Conservation (phyloP, 441 rosid genomes). For the Corymbia citriodora region DNA sequence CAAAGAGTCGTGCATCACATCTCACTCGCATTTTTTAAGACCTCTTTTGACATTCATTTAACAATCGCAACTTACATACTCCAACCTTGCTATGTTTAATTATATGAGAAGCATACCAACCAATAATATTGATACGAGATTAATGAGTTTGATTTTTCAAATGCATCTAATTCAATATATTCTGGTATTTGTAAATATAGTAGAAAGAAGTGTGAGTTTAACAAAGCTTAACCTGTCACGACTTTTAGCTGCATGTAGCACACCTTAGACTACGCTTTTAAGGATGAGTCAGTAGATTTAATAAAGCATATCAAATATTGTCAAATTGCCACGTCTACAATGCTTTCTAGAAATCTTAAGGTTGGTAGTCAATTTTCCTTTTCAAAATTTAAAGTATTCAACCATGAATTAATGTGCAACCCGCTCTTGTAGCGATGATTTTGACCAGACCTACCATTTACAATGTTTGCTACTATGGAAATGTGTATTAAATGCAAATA, state of each 20-base stretch:
- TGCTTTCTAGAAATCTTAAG: not conserved
- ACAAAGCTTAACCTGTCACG: not conserved
- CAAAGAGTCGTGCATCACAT: not conserved
- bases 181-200: not conserved
- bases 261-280: not conserved
- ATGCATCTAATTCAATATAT: not conserved
- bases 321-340: not conserved
- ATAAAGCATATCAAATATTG: not conserved
- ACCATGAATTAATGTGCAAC: not conserved
- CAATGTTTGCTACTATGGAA: not conserved
- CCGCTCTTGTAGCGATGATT: not conserved
- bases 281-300: not conserved
- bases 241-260: not conserved
- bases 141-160: too few relatives aligned
- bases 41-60: not conserved
- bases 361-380: not conserved
- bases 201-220: not conserved
- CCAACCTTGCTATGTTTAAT: not conserved
- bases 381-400: not conserved
- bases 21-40: not conserved
- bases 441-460: not conserved
- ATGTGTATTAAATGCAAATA: not conserved
- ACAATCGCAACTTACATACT: not conserved
- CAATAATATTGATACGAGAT: too few relatives aligned
- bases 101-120: fast-evolving